These are phyloP conservation scores for Malus sieversii DNA, from an alignment of 306 rosid genomes.

Conservation along the genomic window DNA sequence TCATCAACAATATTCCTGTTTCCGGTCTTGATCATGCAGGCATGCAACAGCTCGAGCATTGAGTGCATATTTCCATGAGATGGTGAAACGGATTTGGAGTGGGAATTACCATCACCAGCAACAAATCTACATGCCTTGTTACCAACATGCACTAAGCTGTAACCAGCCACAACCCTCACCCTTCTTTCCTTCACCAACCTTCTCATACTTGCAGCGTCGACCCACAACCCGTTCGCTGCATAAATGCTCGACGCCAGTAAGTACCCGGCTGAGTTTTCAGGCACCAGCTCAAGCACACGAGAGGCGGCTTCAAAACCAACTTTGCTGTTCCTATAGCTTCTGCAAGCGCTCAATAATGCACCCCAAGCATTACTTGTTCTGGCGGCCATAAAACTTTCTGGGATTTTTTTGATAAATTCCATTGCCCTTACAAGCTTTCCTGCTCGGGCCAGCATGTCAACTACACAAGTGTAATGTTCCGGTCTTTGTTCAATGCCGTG, in stretches of 20 bases:
- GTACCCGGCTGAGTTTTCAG: conserved; percentile 30
- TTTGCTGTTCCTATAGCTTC: conserved; percentile 19
- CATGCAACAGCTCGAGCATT: conserved; percentile 22
- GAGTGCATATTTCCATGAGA: conserved; percentile 11
- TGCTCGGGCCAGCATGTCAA: conserved; percentile 44
- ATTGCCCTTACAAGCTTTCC: conserved; percentile 29
- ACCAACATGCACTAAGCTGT: conserved; percentile 30
- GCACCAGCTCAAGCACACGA: conserved; percentile 27
- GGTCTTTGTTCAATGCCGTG: conserved; percentile 18
- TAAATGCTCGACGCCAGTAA: conserved; percentile 31
- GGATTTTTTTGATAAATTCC: conserved; percentile 32
- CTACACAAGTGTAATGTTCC: conserved; percentile 40
- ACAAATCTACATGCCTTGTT: conserved; percentile 26
- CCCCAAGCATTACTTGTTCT: conserved; percentile 29
- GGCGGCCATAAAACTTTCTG: conserved; percentile 18
- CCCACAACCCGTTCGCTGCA: conserved; percentile 24
- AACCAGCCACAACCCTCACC: conserved; percentile 35
- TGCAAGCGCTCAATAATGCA: conserved; percentile 38
- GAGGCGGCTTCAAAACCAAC: conserved; percentile 21
- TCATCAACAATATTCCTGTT: background rate
- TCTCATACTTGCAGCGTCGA: conserved; percentile 28
- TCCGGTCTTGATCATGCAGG: conserved; percentile 26
- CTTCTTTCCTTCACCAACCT: conserved; percentile 32
- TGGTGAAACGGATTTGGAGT: conserved; percentile 11
- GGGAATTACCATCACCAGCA: conserved; percentile 24